Base-by-base conservation (phyloP, 805 yeast genomes). In the Spathaspora passalidarum region DNA sequence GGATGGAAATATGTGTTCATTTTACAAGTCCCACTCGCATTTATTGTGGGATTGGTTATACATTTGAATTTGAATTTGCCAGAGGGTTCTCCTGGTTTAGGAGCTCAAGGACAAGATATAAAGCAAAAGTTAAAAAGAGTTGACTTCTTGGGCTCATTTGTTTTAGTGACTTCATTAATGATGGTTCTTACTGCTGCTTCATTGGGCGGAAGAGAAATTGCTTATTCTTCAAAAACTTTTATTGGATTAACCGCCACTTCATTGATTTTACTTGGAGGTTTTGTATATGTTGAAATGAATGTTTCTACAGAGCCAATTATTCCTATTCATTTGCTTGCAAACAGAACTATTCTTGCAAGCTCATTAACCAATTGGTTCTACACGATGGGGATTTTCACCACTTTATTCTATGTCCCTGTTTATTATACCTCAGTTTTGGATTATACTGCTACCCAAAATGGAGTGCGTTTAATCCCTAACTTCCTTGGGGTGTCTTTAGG, bases 361-460 rank as follows among this genome's bases (percentile, higher is more conserved):
- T 81, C 89, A 0, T 65, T 86, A 46, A 75, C 84, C 38, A 84
- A 83, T 61, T 81, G 87, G 80, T 82, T 86, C 54, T 72, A 76
- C 61, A 80, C 88, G 5, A 86, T 87, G 86, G 74, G 81, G 1
- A 75, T 78, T 14, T 86, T 78, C 59, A 68, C 89, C 1, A 72
- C 75, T 51, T 59, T 88, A 45, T 88, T 75, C 65, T 88, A 82
- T 62, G 73, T 82, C 2, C 96, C 96, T 1, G 73, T 88, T 16
- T 86, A 73, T 56, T 81, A 78, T 61, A 66, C 78, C 13, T 65
- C 86, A 0, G 86, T 81, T 2, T 59, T 75, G 49, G 74, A 72
- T 11, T 60, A 79, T 32, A 57, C 78, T 2, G 78, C 88, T 2
- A 76, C 84, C 5, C 66, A 79, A 47, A 78, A 79, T 34, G 89